These are phyloP conservation scores for Penicillium sp. DNA, from an alignment of 2,329 filamentous ascomycete species.

Conservation along the genomic window DNA sequence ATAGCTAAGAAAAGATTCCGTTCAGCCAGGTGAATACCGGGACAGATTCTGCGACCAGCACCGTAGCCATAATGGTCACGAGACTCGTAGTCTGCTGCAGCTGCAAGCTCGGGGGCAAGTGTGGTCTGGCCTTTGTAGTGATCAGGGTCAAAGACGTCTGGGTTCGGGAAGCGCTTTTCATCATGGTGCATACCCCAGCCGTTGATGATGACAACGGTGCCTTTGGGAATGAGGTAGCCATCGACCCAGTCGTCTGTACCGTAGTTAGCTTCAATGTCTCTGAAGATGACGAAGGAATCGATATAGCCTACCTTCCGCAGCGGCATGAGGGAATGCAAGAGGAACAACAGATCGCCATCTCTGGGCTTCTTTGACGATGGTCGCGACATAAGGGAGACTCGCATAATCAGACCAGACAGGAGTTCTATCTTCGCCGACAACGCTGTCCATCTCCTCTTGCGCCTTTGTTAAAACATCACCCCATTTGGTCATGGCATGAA, in stretches of 20 bases:
- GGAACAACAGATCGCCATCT: not conserved
- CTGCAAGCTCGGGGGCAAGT: not conserved
- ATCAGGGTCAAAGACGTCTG: not conserved
- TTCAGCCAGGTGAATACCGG: constrained; percentile 3
- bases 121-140: not conserved
- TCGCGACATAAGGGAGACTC: not conserved
- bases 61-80: not conserved
- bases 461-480: not conserved
- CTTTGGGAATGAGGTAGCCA: not conserved
- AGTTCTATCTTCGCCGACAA: not conserved
- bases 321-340: not conserved
- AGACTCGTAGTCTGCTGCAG: not conserved
- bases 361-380: not conserved
- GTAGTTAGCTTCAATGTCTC: too few relatives aligned
- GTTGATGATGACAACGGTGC: not conserved
- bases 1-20: not conserved
- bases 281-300: not conserved
- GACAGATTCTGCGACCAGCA: not conserved
- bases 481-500: constrained; percentile 2
- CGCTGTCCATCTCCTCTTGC: not conserved
- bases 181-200: constrained; percentile 1
- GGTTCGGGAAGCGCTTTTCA: not conserved
- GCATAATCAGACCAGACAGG: not conserved
- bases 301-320: not conserved
- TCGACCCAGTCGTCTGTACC: not conserved